Evolutionary conservation across 371 early-diverging fungal species (phyloP).

Genomic region (Apophysomyces ossiformis): DNA sequence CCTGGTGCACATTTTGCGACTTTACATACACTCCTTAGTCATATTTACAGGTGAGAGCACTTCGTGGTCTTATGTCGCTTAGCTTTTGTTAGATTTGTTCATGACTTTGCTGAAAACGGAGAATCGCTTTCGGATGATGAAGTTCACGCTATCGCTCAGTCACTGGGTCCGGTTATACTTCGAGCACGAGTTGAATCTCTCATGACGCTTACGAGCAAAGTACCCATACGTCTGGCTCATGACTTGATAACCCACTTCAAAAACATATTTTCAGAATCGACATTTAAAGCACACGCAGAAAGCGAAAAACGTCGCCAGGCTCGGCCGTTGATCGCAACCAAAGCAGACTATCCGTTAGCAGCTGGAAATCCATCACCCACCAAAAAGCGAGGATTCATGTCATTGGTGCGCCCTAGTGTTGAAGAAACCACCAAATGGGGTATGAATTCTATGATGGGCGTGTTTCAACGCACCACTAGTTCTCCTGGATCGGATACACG

Average conservation of each 20-base stretch:
- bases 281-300: constrained; percentile 39
- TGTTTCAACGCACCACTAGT: constrained; percentile 30
- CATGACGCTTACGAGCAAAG: constrained; percentile 57
- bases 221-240: constrained; percentile 51
- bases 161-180: constrained; percentile 61
- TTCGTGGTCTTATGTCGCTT: not conserved
- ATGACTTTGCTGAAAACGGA: not conserved
- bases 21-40: constrained; percentile 46
- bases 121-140: not conserved
- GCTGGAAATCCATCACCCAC: constrained; percentile 16
- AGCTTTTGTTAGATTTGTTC: not conserved
- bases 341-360: constrained; percentile 14
- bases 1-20: constrained; percentile 60
- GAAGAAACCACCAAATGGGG: constrained; percentile 33
- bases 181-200: constrained; percentile 55
- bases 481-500: constrained; percentile 5
- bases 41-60: constrained; percentile 44
- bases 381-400: constrained; percentile 37
- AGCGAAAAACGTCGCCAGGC: constrained; percentile 46
- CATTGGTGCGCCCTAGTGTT: constrained; percentile 35
- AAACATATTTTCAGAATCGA: constrained; percentile 39
- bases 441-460: constrained; percentile 37
- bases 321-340: constrained; percentile 29
- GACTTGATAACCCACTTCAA: constrained; percentile 52
- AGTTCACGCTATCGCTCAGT: constrained; percentile 38